These are phyloP conservation scores for Colletotrichum chrysophilum DNA, from an alignment of 2,329 filamentous ascomycete species.

Conservation along the genomic window DNA sequence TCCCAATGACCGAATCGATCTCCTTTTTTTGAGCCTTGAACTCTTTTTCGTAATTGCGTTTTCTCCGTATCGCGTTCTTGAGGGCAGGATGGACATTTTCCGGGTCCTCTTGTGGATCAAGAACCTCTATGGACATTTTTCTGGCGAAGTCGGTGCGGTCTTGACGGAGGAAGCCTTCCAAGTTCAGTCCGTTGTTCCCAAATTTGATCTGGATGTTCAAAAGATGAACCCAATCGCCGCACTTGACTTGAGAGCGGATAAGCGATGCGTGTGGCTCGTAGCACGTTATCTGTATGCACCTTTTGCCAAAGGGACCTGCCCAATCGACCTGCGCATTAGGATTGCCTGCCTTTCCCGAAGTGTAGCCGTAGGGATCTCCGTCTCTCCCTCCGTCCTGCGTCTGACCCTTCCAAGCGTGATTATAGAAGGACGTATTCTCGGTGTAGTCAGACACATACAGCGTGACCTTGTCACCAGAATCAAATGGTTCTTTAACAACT, in stretches of 20 bases:
- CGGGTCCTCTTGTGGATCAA: constrained; percentile 45
- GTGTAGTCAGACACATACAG: constrained; percentile 88
- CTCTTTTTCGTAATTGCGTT: constrained; percentile 65
- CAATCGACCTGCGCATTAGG: constrained; percentile 47
- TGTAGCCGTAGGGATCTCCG: constrained; percentile 64
- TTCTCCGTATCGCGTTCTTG: constrained; percentile 66
- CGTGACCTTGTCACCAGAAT: constrained; percentile 52
- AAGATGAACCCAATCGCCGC: constrained; percentile 68
- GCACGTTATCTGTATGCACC: constrained; percentile 73
- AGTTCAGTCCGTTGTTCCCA: constrained; percentile 51
- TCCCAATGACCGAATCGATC: constrained; percentile 25
- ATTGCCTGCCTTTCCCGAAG: constrained; percentile 29
- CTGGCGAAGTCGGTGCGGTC: constrained; percentile 50
- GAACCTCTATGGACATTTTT: constrained; percentile 63
- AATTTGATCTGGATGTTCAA: constrained; percentile 75
- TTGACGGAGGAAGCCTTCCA: constrained; percentile 76
- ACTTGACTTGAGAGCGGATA: constrained; percentile 59
- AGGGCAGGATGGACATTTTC: constrained; percentile 53
- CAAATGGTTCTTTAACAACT: constrained; percentile 61
- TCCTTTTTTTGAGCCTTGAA: constrained; percentile 44
- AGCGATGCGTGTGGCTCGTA: constrained; percentile 70
- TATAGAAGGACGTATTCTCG: constrained; percentile 67
- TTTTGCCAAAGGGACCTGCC: constrained; percentile 76
- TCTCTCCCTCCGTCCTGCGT: constrained; percentile 39
- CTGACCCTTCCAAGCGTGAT: constrained; percentile 41